These are phyloP conservation scores for Epichloe sibirici DNA, from an alignment of 2,329 filamentous ascomycete species.

Conservation along the genomic window DNA sequence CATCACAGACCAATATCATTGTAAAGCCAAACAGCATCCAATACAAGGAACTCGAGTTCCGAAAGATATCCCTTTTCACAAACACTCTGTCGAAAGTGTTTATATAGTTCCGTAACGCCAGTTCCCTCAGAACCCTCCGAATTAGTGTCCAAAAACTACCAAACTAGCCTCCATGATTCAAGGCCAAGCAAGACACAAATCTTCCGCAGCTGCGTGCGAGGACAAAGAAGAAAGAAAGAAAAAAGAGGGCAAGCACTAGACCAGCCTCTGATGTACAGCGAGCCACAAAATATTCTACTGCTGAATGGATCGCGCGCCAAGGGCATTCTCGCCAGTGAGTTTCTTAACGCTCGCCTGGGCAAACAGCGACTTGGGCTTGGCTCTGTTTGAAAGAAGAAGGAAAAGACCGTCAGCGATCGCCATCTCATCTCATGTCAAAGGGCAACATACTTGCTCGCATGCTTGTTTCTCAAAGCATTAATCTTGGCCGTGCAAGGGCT, in stretches of 20 bases:
- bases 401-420: neutral
- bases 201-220: neutral
- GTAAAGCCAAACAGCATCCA: neutral
- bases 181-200: neutral
- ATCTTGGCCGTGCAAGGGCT: constrained; percentile 78
- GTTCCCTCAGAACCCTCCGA: neutral
- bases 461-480: constrained; percentile 67
- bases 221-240: neutral
- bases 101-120: constrained; percentile 1
- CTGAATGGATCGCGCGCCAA: constrained; percentile 24
- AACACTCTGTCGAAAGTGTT: neutral
- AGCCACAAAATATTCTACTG: constrained; percentile 8
- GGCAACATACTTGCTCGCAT: constrained; percentile 57
- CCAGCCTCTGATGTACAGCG: neutral
- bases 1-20: neutral
- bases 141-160: neutral
- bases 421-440: neutral
- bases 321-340: constrained; percentile 35
- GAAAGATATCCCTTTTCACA: neutral
- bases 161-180: neutral
- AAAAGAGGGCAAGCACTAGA: neutral
- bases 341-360: constrained; percentile 54
- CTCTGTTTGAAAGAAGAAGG: constrained; percentile 24
- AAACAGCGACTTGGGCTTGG: constrained; percentile 57
- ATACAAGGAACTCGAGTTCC: neutral